Evolutionary conservation across 2,329 filamentous ascomycete species (phyloP), one percentile per base, ranked within the genome.

Genomic region (Colletotrichum shisoi): DNA sequence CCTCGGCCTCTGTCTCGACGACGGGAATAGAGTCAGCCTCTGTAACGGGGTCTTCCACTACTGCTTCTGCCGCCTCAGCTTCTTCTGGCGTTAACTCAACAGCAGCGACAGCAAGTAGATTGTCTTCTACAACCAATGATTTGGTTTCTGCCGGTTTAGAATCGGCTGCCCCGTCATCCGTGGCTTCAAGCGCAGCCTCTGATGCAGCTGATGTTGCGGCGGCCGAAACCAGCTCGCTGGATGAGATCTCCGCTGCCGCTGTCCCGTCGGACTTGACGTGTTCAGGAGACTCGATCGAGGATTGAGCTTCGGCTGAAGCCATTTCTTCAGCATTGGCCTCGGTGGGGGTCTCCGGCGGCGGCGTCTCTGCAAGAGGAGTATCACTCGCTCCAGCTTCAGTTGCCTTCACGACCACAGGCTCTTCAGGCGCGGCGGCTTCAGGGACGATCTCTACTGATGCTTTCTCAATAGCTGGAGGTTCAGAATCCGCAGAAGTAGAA

Each of bases 11-110:
- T 11, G 44, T 15, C 15, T 31, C 42, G 7, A 31, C 56, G 12
- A 19, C 56, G 6, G 27, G 56, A n/a, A 40, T 19, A 34, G 37
- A 1, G 11, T 17, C 31, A 1, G 31, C 39, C 9, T 62, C 58
- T 24, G 42, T 13, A 15, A 17, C 11, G 1, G 49, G 40, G 15
- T 27, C 42, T 57, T 56, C 42, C 2, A 15, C 21, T 24, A 12
- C 48, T 17, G 59, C 27, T 27, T 63, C 52, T n/a, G 65, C 19
- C 27, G 42, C 51, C 13, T 51, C 49, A 17, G 48, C 48, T 15
- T 46, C 40, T 17, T 40, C 42, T 12, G 48, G 6, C 6, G 11
- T 37, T 9, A 49, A 13, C 24, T 31, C 8, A 8, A 57, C 44
- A 15, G 12, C 8, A 34, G 12, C 13, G 8, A 11, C 42, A 31